Percentiles rank a stretch among this genome's conserved stretches.
These are phyloP conservation scores for Picochlorum sp. DNA, from an alignment of 139 green algal genomes.

Conservation along the genomic window DNA sequence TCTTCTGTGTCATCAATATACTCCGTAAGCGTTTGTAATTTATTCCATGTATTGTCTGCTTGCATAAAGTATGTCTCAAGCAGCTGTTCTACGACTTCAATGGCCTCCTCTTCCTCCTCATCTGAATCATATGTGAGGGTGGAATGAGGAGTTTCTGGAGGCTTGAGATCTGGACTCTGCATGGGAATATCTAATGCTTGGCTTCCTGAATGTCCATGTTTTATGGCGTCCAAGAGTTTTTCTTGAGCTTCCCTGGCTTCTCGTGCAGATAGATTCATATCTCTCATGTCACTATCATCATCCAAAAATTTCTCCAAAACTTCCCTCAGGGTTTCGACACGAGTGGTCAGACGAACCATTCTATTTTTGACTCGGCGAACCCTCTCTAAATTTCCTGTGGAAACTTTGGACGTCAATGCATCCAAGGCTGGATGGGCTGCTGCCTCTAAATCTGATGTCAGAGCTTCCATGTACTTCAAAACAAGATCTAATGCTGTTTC, in stretches of 20 bases:
- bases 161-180: not conserved
- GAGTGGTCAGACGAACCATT: conserved; percentile 41
- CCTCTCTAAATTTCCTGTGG: conserved; percentile 75
- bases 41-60: conserved; percentile 58
- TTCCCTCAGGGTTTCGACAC: conserved; percentile 45
- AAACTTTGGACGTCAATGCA: conserved; percentile 69
- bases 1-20: conserved; percentile 96
- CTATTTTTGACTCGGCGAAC: conserved; percentile 84
- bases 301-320: conserved; percentile 52
- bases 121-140: conserved; percentile 4
- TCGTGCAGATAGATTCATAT: conserved; percentile 49
- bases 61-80: conserved; percentile 63
- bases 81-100: conserved; percentile 63
- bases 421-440: conserved; percentile 78
- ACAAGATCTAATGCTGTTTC: conserved; percentile 48
- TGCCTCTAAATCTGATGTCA: conserved; percentile 72
- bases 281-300: conserved; percentile 51
- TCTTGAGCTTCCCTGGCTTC: conserved; percentile 11
- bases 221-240: not conserved
- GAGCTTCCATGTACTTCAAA: conserved; percentile 53
- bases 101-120: conserved; percentile 38
- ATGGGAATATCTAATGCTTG: conserved; percentile 8
- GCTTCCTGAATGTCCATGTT: not conserved
- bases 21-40: conserved; percentile 69
- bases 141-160: conserved; percentile 9